phyloP scores from a whole-genome alignment of 1,139 yeast species.

The Yamadazyma mexicana region DNA sequence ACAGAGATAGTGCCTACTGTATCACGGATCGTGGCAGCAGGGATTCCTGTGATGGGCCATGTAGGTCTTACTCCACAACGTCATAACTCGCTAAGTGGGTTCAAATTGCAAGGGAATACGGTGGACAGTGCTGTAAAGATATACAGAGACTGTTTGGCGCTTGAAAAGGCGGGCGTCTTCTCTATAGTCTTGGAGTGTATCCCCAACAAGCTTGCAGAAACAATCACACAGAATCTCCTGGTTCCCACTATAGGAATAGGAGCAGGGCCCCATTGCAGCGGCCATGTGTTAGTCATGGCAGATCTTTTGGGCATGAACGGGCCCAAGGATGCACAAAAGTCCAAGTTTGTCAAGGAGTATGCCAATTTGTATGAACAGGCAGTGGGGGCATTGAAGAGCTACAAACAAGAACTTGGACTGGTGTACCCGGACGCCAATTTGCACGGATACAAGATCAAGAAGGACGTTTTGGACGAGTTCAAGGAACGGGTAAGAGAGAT shows the following conservation, averaged over 20 bases:
- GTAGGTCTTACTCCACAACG: conserved; percentile 92
- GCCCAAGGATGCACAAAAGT: conserved; percentile 44
- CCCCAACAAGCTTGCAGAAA: conserved; percentile 70
- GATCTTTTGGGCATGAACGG: conserved; percentile 79
- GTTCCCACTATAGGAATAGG: conserved; percentile 96
- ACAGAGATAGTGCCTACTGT: conserved; percentile 52
- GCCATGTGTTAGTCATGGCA: conserved; percentile 87
- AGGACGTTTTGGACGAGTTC: conserved; percentile 59
- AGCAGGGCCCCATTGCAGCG: conserved; percentile 82
- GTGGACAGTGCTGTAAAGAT: conserved; percentile 58
- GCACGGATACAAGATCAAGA: conserved; percentile 74
- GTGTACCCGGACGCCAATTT: conserved; percentile 60
- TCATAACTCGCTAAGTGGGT: conserved; percentile 79
- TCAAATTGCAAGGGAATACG: conserved; percentile 76
- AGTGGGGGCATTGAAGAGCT: conserved; percentile 52
- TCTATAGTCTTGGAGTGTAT: conserved; percentile 80
- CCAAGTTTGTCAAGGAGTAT: conserved; percentile 80
- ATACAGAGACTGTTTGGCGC: conserved; percentile 62
- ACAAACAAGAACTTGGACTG: conserved; percentile 58
- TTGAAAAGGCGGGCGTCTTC: conserved; percentile 80
- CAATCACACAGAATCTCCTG: conserved; percentile 56
- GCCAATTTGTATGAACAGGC: conserved; percentile 52
- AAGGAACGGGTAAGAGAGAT: conserved; percentile 12
- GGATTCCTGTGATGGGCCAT: conserved; percentile 92
- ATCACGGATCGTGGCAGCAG: conserved; percentile 54